Base-by-base conservation (phyloP, 768 basidiomycete genomes). In the Cystofilobasidium capitatum region DNA sequence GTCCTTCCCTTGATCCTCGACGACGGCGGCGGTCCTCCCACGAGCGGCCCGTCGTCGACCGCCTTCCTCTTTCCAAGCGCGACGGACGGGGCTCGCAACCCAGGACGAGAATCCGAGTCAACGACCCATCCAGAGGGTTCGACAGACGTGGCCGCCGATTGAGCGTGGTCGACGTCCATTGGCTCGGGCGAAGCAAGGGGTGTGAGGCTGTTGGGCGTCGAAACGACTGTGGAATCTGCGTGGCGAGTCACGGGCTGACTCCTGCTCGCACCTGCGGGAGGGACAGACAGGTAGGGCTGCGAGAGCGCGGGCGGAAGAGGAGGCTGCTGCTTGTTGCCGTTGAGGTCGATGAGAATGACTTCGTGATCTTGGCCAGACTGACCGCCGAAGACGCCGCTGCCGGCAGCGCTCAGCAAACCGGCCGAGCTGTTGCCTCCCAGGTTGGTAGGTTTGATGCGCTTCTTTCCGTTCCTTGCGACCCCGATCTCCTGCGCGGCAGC, bases 391-490 rank as follows among this genome's bases (percentile, higher is more conserved):
- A 37, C 9, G 33, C 47, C 16, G 49, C 24, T 20, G 29, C 64
- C 64, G 29, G 26, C 58, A 36, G 37, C 33, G 44, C 24, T 47
- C 36, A 58, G 54, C 16, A 65, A 61, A 7, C 69, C 70, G 31
- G 65, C 39, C 16, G 64, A 8, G 65, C 64, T 29, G 58, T 70
- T 12, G 70, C 63, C 61, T 20, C 59, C 69, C 44, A 76, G 62
- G 69, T 75, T 72, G 22, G 71, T 61, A 5, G 82, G 81, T 70
- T 81, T 81, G n/a, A 81, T 80, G 59, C 88, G 82, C 75, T 86
- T 87, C 78, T 88, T 88, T 2, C 79, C 81, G 29, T 73, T 74
- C 58, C 73, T 71, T 45, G 73, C 75, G 22, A 75, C 74, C 26
- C 74, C 73, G 22, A 73, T 70, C 51, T 71, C 70, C 51, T 77